Percentiles rank a stretch among this genome's conserved stretches.
Conservation (phyloP, 2,329 filamentous ascomycete species). For the Xylaria sp. region DNA sequence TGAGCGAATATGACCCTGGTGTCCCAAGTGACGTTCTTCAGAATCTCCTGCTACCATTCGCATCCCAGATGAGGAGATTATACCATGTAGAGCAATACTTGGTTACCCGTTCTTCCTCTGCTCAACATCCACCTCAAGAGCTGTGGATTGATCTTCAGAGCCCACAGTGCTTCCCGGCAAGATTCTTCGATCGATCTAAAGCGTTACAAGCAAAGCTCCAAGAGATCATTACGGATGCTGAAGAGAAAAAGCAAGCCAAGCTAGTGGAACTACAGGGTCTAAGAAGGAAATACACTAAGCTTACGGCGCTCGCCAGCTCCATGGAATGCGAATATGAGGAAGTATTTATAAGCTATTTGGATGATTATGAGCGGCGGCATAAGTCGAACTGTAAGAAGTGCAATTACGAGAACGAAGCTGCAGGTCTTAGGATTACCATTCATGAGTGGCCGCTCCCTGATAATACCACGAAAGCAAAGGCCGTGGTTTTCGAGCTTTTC, state of each 20-base stretch:
- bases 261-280: background rate
- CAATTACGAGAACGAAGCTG: background rate
- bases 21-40: conserved; percentile 49
- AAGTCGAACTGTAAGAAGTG: conserved; percentile 7
- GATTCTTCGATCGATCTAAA: background rate
- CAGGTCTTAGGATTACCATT: background rate
- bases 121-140: background rate
- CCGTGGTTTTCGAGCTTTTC: conserved; percentile 16
- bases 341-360: background rate
- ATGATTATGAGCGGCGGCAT: background rate
- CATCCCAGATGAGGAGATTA: conserved; percentile 25
- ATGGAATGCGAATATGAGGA: conserved; percentile 6
- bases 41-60: conserved; percentile 22
- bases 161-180: conserved; percentile 13
- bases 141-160: conserved; percentile 7
- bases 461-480: conserved; percentile 1
- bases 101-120: background rate
- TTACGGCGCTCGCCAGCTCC: background rate
- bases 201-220: background rate
- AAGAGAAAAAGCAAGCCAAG: conserved; percentile 8
- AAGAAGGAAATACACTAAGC: background rate
- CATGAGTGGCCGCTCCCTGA: conserved; percentile 29
- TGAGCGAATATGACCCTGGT: conserved; percentile 36
- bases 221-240: background rate
- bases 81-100: conserved; percentile 16